Base-by-base conservation (phyloP, 2,329 filamentous ascomycete genomes). In the Phaeosphaeria sp. region DNA sequence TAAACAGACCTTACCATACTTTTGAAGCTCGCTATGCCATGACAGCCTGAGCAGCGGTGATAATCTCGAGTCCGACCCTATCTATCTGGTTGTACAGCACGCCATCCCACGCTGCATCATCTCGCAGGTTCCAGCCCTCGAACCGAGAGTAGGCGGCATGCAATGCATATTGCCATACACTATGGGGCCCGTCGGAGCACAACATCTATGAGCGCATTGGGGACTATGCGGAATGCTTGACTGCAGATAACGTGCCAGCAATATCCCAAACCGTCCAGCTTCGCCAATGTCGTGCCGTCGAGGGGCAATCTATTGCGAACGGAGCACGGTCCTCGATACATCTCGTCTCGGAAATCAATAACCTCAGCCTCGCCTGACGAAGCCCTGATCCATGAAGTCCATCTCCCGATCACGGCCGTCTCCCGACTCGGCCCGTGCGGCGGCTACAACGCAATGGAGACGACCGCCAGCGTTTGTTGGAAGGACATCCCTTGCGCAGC, bases 281-380 rank as follows among this genome's bases (percentile, higher is more conserved):
- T 46, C 50, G 47, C 49, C 40, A 49, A 67, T 30, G 68, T 65
- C 50, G 64, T 69, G 68, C 63, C 55, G 68, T 67, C 49, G 48
- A 24, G 54, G 36, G 51, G 55, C 61, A 68, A 69, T 68, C 64
- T 68, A 66, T 69, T 65, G 58, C 59, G 58, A 67, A 64, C 63
- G 49, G 46, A 53, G 67, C 68, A 67, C 65, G 55, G 59, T 50
- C 43, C 63, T 43, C 33, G n/a, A 27, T 30, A 36, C 22, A 54
- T 13, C 47, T 50, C 42, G 47, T 55, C 40, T 49, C 47, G 47
- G 47, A 45, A 55, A 43, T 50, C 46, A 55, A 55, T 52, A 56
- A 50, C 40, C 40, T 17, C 46, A 54, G 57, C 58, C 52, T 67
- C 58, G 56, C 55, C 49, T 57, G 30, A 56, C 43, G 55, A 55